Conservation (phyloP, 345 rosid species). For the Stellera chamaejasme region DNA sequence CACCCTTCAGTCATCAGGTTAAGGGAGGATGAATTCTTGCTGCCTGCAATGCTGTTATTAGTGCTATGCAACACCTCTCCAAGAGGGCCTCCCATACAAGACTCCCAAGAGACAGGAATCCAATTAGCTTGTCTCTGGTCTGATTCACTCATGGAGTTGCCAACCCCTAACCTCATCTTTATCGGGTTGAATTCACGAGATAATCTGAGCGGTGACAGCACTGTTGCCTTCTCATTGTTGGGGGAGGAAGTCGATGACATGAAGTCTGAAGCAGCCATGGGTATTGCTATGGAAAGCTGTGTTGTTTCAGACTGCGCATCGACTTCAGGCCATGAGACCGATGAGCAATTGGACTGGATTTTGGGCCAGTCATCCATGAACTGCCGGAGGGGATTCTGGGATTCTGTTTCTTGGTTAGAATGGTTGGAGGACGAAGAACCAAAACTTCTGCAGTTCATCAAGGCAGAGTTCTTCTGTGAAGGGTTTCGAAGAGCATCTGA, state of each 20-base stretch:
- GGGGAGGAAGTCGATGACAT: conserved; percentile 39
- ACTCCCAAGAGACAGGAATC: conserved; percentile 49
- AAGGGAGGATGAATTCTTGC: conserved; percentile 22
- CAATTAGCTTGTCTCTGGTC: conserved; percentile 32
- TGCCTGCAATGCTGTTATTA: conserved; percentile 11
- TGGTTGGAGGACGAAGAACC: conserved; percentile 18
- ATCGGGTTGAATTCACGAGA: conserved; percentile 36
- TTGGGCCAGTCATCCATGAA: conserved; percentile 41
- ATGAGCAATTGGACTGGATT: conserved; percentile 22
- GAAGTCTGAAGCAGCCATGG: conserved; percentile 33
- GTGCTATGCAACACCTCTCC: conserved; percentile 53
- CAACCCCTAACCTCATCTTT: conserved; percentile 31
- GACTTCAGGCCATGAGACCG: conserved; percentile 32
- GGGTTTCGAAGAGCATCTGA: conserved; percentile 39
- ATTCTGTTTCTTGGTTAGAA: conserved; percentile 22
- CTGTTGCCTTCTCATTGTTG: conserved; percentile 23
- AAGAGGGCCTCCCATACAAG: conserved; percentile 52
- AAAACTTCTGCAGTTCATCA: conserved; percentile 16
- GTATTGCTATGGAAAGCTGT: conserved; percentile 64
- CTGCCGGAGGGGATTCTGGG: conserved; percentile 24
- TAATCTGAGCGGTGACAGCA: conserved; percentile 41
- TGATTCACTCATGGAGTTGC: conserved; percentile 16
- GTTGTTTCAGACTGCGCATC: conserved; percentile 59
- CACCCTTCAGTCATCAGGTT: conserved; percentile 25
- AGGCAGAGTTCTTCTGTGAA: conserved; percentile 22